phyloP scores from a whole-genome alignment of 129 eudicot genomes.

The Helianthus annuus region HanXRQr2.0-SUNRISE NC_035443.2:46968849-46969348 shows the following conservation, averaged over 20 bases:
- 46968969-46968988: conserved; percentile 83
- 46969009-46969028: conserved; percentile 1
- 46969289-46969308: no score
- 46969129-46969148: conserved; percentile 59
- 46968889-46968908: conserved; percentile 95
- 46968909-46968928: conserved; percentile 98
- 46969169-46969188: conserved; percentile 20
- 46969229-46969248: not conserved
- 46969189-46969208: not conserved
- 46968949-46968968: conserved; percentile 93
- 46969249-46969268: not conserved
- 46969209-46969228: not conserved
- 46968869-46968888: conserved; percentile 86
- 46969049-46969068: conserved; percentile 2
- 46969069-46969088: conserved; percentile 25
- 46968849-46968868: conserved; percentile 89
- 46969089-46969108: conserved; percentile 87
- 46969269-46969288: not conserved
- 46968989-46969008: conserved; percentile 41
- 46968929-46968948: conserved; percentile 95
- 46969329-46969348: no score
- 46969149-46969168: conserved; percentile 55
- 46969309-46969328: no score
- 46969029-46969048: not conserved
- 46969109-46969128: conserved; percentile 65